Evolutionary conservation across 768 basidiomycete species (phyloP), one percentile per base, ranked within the genome.

Genomic region (Panus rudis): DNA sequence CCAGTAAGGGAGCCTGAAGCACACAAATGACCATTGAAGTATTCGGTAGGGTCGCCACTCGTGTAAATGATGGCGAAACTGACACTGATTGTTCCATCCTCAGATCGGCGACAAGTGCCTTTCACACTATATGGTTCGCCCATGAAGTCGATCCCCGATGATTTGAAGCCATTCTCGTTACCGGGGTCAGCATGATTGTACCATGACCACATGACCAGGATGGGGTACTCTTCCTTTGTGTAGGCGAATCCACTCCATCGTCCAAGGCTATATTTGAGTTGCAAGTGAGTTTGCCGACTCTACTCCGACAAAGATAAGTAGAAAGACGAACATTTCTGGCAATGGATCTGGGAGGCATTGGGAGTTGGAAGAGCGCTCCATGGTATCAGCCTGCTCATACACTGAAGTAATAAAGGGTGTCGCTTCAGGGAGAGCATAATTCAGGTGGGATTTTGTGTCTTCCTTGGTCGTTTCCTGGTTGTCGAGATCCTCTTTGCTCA

Each of bases 201-300:
- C 26, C 48, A 41, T 17, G 46, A 47, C 13, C 42, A 26, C 50
- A 52, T 52, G 7, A 45, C 40, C 19, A 45, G 46, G 13, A 33
- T 20, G 3, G 50, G 50, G 30, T 44, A 52, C 4, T 39, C 41
- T n/a, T 43, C 32, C 10, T 40, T 43, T 27, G 30, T 45, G 47
- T 41, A 52, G 3, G 44, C 24, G 32, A 40, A 52, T 23, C 50
- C 50, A n/a, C 34, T 45, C 50, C 50, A 52, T 16, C 42, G 34
- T 6, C 40, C 40, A 3, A 52, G 30, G 7, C 50, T 52, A 30
- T 35, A 16, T 7, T 35, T 35, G 33, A 35, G 33, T n/a, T n/a
- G n/a, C n/a, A n/a, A n/a, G n/a, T n/a, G n/a, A n/a, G n/a, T n/a
- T n/a, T n/a, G n/a, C n/a, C n/a, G n/a, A n/a, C n/a, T n/a, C n/a